A percentile compares a stretch with the other conserved stretches of the same genome.
phyloP scores from a whole-genome alignment of 768 basidiomycete species.

The Amanita thiersii region DNA sequence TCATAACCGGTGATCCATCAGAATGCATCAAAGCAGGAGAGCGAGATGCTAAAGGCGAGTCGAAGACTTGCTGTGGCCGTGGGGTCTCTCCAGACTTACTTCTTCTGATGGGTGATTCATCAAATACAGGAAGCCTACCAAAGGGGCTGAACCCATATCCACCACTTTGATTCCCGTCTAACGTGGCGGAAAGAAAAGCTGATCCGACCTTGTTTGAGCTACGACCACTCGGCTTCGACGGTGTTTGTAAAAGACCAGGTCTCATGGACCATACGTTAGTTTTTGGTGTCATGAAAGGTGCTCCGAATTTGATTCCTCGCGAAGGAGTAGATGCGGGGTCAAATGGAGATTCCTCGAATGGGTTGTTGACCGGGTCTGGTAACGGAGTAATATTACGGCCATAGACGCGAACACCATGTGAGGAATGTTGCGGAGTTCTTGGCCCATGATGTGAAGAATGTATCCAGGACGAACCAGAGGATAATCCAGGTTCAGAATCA shows the following conservation, averaged over 20 bases:
- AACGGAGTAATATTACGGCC: slow-evolving; percentile 26
- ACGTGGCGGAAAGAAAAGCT: slow-evolving; percentile 19
- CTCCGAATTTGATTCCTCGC: slow-evolving; percentile 59
- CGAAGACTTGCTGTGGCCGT: slow-evolving; percentile 22
- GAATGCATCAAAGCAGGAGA: slow-evolving; percentile 15
- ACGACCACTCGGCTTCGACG: slow-evolving; percentile 29
- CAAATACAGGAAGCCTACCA: slow-evolving; percentile 22
- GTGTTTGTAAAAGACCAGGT: slow-evolving; percentile 45
- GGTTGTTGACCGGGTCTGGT: slow-evolving; percentile 20
- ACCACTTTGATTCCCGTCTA: slow-evolving; percentile 20
- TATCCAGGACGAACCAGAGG: slow-evolving; percentile 34
- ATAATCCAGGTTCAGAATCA: slow-evolving; percentile 19
- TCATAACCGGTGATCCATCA: slow-evolving; percentile 28
- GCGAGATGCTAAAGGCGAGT: slow-evolving; percentile 23
- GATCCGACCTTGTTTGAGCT: slow-evolving; percentile 20
- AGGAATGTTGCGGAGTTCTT: slow-evolving; percentile 41
- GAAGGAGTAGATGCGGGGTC: slow-evolving; percentile 79
- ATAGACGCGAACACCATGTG: slow-evolving; percentile 31
- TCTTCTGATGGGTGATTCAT: slow-evolving; percentile 50
- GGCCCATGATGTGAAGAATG: slow-evolving; percentile 47
- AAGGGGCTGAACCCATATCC: slow-evolving; percentile 15
- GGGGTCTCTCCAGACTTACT: slow-evolving; percentile 23
- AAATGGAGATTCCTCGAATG: slow-evolving; percentile 50
- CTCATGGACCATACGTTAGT: slow-evolving; percentile 37
- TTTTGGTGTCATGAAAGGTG: slow-evolving; percentile 58